These are phyloP conservation scores for Triticum urartu DNA, from an alignment of 176 grass and related monocot genomes.

Conservation along the genomic window DNA sequence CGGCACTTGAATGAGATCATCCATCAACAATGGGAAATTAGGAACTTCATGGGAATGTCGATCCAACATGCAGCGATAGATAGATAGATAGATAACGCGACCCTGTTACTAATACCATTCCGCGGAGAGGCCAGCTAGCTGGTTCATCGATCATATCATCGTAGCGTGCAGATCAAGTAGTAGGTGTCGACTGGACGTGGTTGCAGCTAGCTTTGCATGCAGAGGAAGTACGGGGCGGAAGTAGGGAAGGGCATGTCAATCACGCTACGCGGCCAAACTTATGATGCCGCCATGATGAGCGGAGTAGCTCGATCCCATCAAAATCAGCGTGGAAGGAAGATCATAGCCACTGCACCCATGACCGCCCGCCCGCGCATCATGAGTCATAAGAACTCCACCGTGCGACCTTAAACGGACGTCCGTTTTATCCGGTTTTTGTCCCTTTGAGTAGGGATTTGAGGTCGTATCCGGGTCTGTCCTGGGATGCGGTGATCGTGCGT, in stretches of 20 bases:
- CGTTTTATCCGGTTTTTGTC: too few species aligned
- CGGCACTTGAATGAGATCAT: neutral
- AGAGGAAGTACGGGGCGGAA: neutral
- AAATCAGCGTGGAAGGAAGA: constrained; percentile 15
- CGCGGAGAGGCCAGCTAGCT: too few species aligned
- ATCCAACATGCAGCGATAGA: neutral
- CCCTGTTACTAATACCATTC: too few species aligned
- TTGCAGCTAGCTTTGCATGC: neutral
- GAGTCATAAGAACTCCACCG: too few species aligned
- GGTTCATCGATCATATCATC: neutral
- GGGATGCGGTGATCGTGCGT: too few species aligned
- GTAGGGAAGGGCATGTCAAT: neutral
- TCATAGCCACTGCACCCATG: neutral
- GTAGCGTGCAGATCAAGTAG: constrained; percentile 1
- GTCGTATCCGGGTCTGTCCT: too few species aligned
- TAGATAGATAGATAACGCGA: too few species aligned
- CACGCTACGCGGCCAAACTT: neutral
- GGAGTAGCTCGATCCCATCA: neutral
- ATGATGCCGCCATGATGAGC: constrained; percentile 40
- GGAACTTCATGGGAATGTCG: neutral
- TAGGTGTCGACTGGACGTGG: constrained; percentile 33
- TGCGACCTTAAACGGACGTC: too few species aligned
- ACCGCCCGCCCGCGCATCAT: neutral
- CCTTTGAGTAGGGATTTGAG: too few species aligned
- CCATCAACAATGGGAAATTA: neutral